Conservation (phyloP, 2,329 filamentous ascomycete species). For the Exophiala aquamarina region DNA sequence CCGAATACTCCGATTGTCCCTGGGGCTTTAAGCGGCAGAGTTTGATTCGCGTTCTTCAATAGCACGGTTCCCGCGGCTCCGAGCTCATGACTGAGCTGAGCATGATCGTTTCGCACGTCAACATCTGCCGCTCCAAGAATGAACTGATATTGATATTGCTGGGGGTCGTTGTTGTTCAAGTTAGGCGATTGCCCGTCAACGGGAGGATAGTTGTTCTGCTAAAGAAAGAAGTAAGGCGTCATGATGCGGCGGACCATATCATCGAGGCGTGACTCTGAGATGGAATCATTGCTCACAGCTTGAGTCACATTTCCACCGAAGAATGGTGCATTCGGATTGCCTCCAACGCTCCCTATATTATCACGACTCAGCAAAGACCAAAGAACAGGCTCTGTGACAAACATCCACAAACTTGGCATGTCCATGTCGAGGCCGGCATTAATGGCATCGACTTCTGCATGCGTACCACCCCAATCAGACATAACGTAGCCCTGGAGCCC, state of each 20-base stretch:
- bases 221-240: constrained; percentile 46
- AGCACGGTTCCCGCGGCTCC: constrained; percentile 59
- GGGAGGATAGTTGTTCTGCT: constrained; percentile 38
- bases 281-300: constrained; percentile 39
- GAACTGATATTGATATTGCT: constrained; percentile 14
- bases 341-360: constrained; percentile 24
- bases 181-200: constrained; percentile 21
- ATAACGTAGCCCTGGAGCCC: constrained; percentile 52
- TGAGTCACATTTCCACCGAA: constrained; percentile 39
- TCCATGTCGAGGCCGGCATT: constrained; percentile 48
- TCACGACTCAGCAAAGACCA: neutral
- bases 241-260: constrained; percentile 50
- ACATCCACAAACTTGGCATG: constrained; percentile 39
- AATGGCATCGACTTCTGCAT: constrained; percentile 42
- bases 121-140: constrained; percentile 12
- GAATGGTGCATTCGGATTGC: constrained; percentile 24
- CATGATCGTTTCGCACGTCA: constrained; percentile 51
- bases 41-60: constrained; percentile 51
- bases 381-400: neutral
- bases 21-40: constrained; percentile 51
- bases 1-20: constrained; percentile 51
- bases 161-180: constrained; percentile 12
- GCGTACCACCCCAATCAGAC: constrained; percentile 46
- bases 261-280: constrained; percentile 42
- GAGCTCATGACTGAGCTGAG: constrained; percentile 45